phyloP scores from a whole-genome alignment of 345 rosid genomes.

The Orychophragmus violaceus region DNA sequence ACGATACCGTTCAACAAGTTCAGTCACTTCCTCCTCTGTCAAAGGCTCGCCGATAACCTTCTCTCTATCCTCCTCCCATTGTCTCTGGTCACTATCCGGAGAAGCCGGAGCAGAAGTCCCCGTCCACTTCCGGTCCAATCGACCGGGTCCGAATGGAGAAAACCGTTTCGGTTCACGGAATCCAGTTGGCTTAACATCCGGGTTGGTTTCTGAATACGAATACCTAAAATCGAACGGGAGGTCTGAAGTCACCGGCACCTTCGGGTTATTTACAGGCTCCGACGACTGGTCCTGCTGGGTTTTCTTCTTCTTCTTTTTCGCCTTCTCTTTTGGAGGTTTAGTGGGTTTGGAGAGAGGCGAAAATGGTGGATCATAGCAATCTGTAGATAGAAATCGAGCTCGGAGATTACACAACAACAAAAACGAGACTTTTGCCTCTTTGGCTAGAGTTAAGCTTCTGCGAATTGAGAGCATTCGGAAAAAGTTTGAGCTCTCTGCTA shows the following conservation, averaged over 20 bases:
- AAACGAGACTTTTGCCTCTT: conserved; percentile 6
- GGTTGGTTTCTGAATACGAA: conserved; percentile 71
- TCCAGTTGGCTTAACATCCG: conserved; percentile 56
- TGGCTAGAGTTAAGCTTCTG: conserved; percentile 13
- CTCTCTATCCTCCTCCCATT: conserved; percentile 44
- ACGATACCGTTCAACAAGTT: conserved; percentile 73
- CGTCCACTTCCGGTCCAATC: conserved; percentile 73
- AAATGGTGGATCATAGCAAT: conserved; percentile 33
- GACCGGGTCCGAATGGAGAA: conserved; percentile 88
- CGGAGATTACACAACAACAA: conserved; percentile 4
- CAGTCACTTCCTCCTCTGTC: conserved; percentile 57
- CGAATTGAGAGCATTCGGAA: conserved; percentile 24
- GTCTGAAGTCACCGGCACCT: conserved; percentile 35
- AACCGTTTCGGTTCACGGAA: conserved; percentile 83
- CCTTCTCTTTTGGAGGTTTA: conserved; percentile 9
- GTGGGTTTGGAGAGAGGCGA: conserved; percentile 22
- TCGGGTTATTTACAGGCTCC: conserved; percentile 3
- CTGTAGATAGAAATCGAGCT: conserved; percentile 27
- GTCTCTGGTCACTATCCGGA: conserved; percentile 29
- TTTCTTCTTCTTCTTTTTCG: conserved; percentile 4
- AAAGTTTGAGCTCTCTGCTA: neutral
- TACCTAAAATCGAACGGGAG: conserved; percentile 82
- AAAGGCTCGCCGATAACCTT: conserved; percentile 56
- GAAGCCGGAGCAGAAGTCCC: conserved; percentile 59
- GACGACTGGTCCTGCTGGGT: conserved; percentile 1